Evolutionary conservation across 2,329 filamentous ascomycete species (phyloP), one percentile per base, ranked within the genome.

Genomic region (Proliferodiscus dingleyae): DNA sequence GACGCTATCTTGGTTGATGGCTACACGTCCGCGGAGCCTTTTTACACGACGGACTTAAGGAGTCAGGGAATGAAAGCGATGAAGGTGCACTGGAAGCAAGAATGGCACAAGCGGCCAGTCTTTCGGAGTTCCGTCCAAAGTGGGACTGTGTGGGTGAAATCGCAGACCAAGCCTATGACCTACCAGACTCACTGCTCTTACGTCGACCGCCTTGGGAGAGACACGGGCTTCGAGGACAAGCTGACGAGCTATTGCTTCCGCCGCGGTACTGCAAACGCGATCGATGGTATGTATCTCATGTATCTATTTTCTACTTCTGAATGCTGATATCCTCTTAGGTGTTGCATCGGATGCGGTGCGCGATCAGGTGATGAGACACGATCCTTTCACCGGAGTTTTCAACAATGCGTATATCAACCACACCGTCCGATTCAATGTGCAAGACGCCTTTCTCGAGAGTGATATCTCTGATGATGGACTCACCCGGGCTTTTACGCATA

Each of bases 181-280:
- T 59, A 59, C 34, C 47, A 41, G 28, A 55, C 21, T 8, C 55
- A 52, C 29, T 18, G 38, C 43, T 56, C 49, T 26, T 54, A 49
- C 33, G 24, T 59, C 3, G 45, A 50, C 38, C 49, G 53, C 16
- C 38, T 59, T 36, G 48, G 51, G 33, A 24, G 15, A 32, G 47
- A 52, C 26, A 36, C 45, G 3, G 50, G 48, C 41, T 53, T 58
- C 10, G 38, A 56, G 45, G 45, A 59, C 11, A 57, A 42, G 26
- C 41, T 57, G 32, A 57, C 51, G 10, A 49, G 32, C 23, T 58
- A 59, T 42, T 55, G 47, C 37, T 58, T 59, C 48, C 50, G 51
- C 39, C 46, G 49, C 38, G 55, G 50, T 40, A 41, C 16, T 30
- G 37, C 47, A 10, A 58, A 58, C 39, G 48, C 49, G 4, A 41